Evolutionary conservation across 2,329 filamentous ascomycete species (phyloP), one percentile per base, ranked within the genome.

Genomic region (Furcasterigmium furcatum): DNA sequence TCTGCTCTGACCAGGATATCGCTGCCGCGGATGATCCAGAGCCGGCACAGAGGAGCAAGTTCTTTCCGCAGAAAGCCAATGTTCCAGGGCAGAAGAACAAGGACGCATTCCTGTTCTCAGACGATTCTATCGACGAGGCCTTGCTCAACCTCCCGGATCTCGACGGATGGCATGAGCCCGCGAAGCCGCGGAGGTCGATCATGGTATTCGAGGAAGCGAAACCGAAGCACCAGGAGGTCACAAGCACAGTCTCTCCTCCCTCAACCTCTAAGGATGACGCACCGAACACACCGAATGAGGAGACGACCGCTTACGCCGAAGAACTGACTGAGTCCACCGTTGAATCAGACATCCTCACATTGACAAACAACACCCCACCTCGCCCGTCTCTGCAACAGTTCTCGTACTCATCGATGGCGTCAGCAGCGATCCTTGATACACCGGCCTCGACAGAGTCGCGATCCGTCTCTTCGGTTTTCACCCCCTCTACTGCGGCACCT

Each of bases 121-220:
- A 82, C 48, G 77, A 80, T 49, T 80, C 77, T 0, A 65, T 82
- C 34, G 77, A 81, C 22, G 77, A 80, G 46, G 76, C 70, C 0
- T 62, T 82, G 18, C 60, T 66, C 21, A 68, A 67, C 18, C 57
- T 83, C 10, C 76, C 77, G 1, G 78, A 81, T 38, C 59, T 75
- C 32, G 71, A 71, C n/a, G 67, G 63, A 10, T 79, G 76, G 76
- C 62, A 67, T 38, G 57, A 64, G 7, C 46, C 52, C 19, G 39
- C 53, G 6, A 72, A 70, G 48, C 52, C 59, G 1, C 61, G 55
- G 36, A 68, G 63, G 47, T 56, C 65, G 2, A 62, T 74, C 16
- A 54, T 62, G 3, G 68, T 80, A 6, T 80, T 76, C 47, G 66
- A 70, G 20, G 72, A 51, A 35, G 44, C 44, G 46, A 77, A 39